Evolutionary conservation across 1,139 yeast species (phyloP), one percentile per base, ranked within the genome.

Genomic region (Candida glucosophila): DNA sequence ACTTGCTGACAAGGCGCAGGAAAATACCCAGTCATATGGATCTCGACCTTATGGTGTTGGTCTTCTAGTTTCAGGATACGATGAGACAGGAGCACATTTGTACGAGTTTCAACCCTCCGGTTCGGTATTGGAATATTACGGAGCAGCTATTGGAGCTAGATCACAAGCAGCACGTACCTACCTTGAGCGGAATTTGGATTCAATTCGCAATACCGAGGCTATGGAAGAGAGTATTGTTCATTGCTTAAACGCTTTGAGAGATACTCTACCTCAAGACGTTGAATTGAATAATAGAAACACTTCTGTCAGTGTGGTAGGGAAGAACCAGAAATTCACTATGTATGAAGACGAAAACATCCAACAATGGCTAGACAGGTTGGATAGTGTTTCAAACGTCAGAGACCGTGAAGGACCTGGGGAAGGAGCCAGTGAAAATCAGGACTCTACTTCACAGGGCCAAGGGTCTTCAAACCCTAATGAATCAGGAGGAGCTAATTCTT

Each of bases 1-100:
- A 29, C 74, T 90, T 46, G 95, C 96, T 19, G 96, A 88, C 55
- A 90, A 90, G 60, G 98, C 99, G 0, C 99, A 90, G 58, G 78
- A 76, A 41, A 90, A 90, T 57, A 90, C 99, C 23, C 98, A 90
- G 58, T 77, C 85, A 33, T 86, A 90, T 45, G 98, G 97, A 7
- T 79, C 92, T 10, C 77, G 98, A 52, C 98, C 98, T 9, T 90
- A 90, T 49, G 99, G 99, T 37, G 98, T 90, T 12, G 99, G 98
- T 4, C 66, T 90, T 37, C 62, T 90, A 34, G 73, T 90, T 28
- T 77, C 85, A n/a, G 99, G 99, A 12, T 73, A 73, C 48, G 99
- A 90, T 52, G 94, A 82, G 48, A 72, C 86, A 19, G 98, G 98
- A 7, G 82, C 97, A 9, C 98, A 90, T 55, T 63, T 90, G 39